Conservation (phyloP, 495 filamentous ascomycete genomes). For the Xylaria flabelliformis region DNA sequence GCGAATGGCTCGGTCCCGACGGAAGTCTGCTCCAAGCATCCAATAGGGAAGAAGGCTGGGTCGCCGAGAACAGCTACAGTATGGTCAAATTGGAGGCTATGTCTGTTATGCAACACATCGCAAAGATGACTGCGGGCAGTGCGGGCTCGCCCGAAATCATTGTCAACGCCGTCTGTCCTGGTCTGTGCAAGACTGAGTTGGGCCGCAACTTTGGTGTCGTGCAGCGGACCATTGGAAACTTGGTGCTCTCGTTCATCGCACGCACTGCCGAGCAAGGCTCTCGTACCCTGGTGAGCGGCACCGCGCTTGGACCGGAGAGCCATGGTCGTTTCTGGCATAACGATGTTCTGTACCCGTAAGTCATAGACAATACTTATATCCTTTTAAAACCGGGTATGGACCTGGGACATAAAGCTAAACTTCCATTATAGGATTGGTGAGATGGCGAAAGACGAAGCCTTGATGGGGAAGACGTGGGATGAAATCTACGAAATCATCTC, state of each 20-base stretch:
- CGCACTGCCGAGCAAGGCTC: conserved; percentile 58
- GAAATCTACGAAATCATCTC: not conserved
- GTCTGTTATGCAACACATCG: not conserved
- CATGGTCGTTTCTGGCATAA: conserved; percentile 59
- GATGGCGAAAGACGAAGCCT: conserved; percentile 6
- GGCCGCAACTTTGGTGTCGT: not conserved
- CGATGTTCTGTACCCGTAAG: conserved; percentile 24
- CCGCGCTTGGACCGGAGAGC: conserved; percentile 53
- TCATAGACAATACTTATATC: not conserved
- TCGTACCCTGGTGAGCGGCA: conserved; percentile 58
- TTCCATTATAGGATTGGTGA: conserved; percentile 1
- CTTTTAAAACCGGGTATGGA: not conserved
- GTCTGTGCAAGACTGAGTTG: conserved; percentile 40
- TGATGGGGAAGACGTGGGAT: conserved; percentile 1
- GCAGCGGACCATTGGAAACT: conserved; percentile 27
- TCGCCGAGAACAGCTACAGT: not conserved
- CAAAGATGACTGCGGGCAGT: not conserved
- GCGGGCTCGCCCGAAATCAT: conserved; percentile 27
- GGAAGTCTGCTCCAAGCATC: conserved; percentile 3
- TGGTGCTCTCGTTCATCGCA: conserved; percentile 33
- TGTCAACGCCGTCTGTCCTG: conserved; percentile 37
- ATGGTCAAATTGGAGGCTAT: not conserved
- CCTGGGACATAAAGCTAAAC: not conserved
- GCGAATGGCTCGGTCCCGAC: conserved; percentile 14
- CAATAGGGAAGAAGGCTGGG: not conserved